Conservation (phyloP, 805 yeast genomes). For the Cyberlindnera misumaiensis region DNA sequence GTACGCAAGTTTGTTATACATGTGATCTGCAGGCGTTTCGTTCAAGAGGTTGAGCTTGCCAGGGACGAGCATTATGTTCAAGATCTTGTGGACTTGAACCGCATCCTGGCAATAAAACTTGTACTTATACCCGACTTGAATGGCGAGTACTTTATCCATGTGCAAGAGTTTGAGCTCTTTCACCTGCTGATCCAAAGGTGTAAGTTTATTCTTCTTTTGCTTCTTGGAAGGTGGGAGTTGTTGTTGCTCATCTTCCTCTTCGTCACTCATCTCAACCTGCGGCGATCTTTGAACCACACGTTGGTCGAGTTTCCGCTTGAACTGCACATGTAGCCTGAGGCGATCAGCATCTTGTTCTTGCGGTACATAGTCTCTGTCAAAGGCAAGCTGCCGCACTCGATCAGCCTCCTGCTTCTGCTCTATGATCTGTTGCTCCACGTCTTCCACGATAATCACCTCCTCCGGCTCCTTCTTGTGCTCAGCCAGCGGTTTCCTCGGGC, state of each 20-base stretch:
- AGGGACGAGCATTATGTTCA: conserved; percentile 66
- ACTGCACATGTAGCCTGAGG: conserved; percentile 3
- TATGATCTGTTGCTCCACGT: background rate
- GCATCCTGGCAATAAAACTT: conserved; percentile 88
- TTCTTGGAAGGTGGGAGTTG: conserved; percentile 2
- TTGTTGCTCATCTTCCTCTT: conserved; percentile 2
- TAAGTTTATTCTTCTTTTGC: conserved; percentile 27
- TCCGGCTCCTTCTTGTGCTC: background rate
- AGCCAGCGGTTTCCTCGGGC: background rate
- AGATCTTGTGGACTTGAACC: conserved; percentile 49
- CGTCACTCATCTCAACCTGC: conserved; percentile 3
- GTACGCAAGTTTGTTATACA: conserved; percentile 62
- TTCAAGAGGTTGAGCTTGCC: conserved; percentile 55
- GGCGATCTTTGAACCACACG: background rate
- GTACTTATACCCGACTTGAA: conserved; percentile 90
- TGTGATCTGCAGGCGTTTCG: conserved; percentile 40
- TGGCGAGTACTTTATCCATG: conserved; percentile 63
- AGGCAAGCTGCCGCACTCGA: conserved; percentile 3
- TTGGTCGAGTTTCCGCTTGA: conserved; percentile 6
- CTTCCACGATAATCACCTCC: background rate
- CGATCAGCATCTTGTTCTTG: conserved; percentile 3
- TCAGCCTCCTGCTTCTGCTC: background rate
- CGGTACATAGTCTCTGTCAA: conserved; percentile 2
- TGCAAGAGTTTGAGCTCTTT: conserved; percentile 54
- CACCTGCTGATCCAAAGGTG: conserved; percentile 80